Percentiles rank a stretch among this genome's conserved stretches.
Evolutionary conservation across 768 basidiomycete genomes (phyloP).

Genomic region (Mycena floridula): DNA sequence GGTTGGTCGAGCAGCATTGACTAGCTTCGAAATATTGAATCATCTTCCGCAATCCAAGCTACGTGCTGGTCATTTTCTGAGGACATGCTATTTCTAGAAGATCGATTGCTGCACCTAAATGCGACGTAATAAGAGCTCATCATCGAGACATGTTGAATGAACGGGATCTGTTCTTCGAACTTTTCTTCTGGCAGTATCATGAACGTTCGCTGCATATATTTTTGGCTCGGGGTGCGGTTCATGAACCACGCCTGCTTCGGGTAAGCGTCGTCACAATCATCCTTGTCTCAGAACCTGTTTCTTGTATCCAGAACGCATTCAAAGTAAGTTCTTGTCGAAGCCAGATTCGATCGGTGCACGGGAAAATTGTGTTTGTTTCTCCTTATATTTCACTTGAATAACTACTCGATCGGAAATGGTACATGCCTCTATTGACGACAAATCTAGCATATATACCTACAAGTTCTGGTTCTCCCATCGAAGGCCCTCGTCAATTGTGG

Average conservation of each 20-base stretch:
- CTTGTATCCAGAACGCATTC: conserved; percentile 23
- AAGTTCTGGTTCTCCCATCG: conserved; percentile 1
- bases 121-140: too few species aligned
- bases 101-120: too few species aligned
- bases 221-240: conserved; percentile 33
- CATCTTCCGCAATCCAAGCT: too few species aligned
- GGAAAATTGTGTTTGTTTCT: too few species aligned
- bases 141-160: conserved; percentile 35
- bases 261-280: conserved; percentile 16
- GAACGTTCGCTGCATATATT: conserved; percentile 37
- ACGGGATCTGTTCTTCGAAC: background rate
- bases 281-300: background rate
- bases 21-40: too few species aligned
- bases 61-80: too few species aligned
- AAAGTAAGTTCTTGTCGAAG: conserved; percentile 7
- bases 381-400: too few species aligned
- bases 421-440: too few species aligned
- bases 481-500: conserved; percentile 2
- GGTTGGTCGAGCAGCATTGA: too few species aligned
- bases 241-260: conserved; percentile 44
- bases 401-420: too few species aligned
- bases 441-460: background rate
- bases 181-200: conserved; percentile 27
- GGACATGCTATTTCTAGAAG: too few species aligned
- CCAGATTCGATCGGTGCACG: too few species aligned